These are phyloP conservation scores for Sugiyamaella boreocaroliniensis DNA, from an alignment of 805 yeast species.

Conservation along the genomic window DNA sequence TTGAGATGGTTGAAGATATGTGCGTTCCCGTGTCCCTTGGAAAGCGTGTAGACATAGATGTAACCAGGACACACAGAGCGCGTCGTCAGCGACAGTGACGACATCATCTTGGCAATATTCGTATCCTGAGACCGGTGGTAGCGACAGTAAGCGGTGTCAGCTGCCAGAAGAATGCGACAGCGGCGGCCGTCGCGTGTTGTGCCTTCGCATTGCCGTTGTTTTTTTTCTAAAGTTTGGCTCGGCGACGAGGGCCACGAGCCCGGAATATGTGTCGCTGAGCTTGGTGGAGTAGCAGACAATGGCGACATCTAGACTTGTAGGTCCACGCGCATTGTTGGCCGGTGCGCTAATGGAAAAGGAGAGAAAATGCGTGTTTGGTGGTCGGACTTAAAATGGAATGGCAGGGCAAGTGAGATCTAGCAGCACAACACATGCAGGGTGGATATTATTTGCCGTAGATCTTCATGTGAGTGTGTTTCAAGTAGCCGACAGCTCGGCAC, in stretches of 20 bases:
- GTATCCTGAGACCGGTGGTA: constrained; percentile 13
- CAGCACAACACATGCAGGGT: not conserved
- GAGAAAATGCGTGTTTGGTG: no score
- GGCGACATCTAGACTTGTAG: not conserved
- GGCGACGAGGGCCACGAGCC: not conserved
- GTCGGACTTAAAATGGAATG: not conserved
- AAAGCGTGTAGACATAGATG: constrained; percentile 26
- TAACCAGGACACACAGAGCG: constrained; percentile 18
- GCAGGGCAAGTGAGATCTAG: not conserved
- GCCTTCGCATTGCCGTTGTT: constrained; percentile 19
- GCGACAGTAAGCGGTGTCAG: constrained; percentile 14
- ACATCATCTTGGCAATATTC: constrained; percentile 2
- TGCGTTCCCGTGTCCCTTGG: constrained; percentile 18
- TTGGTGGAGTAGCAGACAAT: not conserved
- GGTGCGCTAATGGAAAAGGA: not conserved
- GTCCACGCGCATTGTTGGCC: not conserved
- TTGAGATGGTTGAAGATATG: constrained; percentile 19
- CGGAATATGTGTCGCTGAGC: not conserved
- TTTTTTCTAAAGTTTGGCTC: no score
- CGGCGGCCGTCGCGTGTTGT: constrained; percentile 21
- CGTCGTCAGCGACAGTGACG: constrained; percentile 2
- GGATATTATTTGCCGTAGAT: not conserved
- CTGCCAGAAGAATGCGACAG: constrained; percentile 12
- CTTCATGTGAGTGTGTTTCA: not conserved
- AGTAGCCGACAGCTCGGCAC: not conserved